Conservation (phyloP, 2,329 filamentous ascomycete species). For the Lizonia empirigonia region DNA sequence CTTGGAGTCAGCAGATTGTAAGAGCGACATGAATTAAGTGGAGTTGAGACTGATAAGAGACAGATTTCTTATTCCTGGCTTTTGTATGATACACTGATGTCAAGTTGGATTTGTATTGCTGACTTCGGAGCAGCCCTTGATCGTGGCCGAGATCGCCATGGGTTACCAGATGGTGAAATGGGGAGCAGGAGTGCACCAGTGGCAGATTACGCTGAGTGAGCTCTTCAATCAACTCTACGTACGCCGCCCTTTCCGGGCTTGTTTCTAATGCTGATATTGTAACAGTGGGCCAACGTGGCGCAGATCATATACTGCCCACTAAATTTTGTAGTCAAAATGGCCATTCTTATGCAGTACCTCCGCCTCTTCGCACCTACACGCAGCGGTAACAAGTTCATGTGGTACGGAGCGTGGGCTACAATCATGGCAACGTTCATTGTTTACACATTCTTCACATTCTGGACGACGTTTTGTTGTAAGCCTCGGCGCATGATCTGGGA, state of each 20-base stretch:
- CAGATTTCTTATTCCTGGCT: conserved; percentile 33
- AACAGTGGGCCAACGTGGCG: conserved; percentile 32
- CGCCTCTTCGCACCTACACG: conserved; percentile 34
- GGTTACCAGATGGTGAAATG: conserved; percentile 35
- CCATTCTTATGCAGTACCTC: conserved; percentile 37
- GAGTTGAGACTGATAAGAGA: conserved; percentile 4
- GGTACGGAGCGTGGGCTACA: conserved; percentile 30
- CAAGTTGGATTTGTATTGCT: neutral
- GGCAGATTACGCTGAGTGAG: conserved; percentile 34
- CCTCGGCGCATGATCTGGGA: conserved; percentile 36
- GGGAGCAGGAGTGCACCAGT: conserved; percentile 40
- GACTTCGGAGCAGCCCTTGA: conserved; percentile 24
- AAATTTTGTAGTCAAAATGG: conserved; percentile 37
- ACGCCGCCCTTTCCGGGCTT: neutral
- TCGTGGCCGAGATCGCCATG: conserved; percentile 28
- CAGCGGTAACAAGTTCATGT: conserved; percentile 30
- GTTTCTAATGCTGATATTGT: neutral
- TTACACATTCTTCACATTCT: conserved; percentile 34
- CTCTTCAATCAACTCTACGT: conserved; percentile 36
- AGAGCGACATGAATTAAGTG: neutral
- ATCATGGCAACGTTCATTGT: conserved; percentile 29
- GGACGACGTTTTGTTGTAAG: conserved; percentile 35
- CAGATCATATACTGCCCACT: conserved; percentile 37
- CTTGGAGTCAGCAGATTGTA: conserved; percentile 36
- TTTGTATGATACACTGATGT: conserved; percentile 18